phyloP scores from a whole-genome alignment of 495 filamentous ascomycete species.

The Trichoderma asperelloides region DNA sequence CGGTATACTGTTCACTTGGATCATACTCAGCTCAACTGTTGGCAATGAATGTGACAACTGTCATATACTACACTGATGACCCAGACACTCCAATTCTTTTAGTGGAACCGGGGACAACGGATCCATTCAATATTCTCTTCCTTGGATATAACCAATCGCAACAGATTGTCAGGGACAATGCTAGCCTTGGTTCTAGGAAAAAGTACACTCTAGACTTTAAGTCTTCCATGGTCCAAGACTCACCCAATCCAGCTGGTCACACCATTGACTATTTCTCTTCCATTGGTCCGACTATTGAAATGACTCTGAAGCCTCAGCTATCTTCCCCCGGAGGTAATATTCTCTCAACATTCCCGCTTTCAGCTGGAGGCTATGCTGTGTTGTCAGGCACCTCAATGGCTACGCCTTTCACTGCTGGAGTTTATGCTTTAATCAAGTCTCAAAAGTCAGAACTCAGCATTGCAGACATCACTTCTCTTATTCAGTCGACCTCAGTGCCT shows the following conservation, averaged over 20 bases:
- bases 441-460: slow-evolving; percentile 16
- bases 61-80: background rate
- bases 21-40: background rate
- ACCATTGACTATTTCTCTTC: slow-evolving; percentile 21
- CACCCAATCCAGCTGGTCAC: slow-evolving; percentile 11
- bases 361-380: slow-evolving; percentile 16
- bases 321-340: slow-evolving; percentile 18
- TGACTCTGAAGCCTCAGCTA: slow-evolving; percentile 18
- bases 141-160: background rate
- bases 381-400: slow-evolving; percentile 23
- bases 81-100: background rate
- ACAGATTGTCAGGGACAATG: background rate
- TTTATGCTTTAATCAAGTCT: slow-evolving; percentile 23
- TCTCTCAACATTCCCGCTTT: slow-evolving; percentile 18
- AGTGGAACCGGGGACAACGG: background rate
- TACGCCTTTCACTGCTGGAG: slow-evolving; percentile 19
- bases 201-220: background rate
- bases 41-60: background rate
- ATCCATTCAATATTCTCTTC: background rate
- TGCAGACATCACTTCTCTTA: slow-evolving; percentile 16
- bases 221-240: background rate
- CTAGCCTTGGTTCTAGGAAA: background rate
- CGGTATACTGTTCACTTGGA: background rate
- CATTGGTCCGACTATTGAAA: slow-evolving; percentile 16
- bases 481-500: slow-evolving; percentile 20